Evolutionary conservation across 345 rosid genomes (phyloP).

Genomic region (Zanthoxylum bungeanum): DNA sequence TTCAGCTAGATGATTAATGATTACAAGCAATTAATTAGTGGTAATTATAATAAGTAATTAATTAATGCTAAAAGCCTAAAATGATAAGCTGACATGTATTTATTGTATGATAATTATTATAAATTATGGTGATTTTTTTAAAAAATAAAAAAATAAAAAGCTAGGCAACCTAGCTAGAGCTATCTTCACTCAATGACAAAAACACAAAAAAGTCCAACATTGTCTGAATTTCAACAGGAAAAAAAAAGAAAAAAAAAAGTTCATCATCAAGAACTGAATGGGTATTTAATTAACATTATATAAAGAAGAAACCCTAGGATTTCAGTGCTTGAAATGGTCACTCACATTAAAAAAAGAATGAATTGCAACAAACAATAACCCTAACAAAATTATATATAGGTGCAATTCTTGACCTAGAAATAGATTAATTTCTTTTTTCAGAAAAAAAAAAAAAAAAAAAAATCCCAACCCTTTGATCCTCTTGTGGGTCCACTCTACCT

Average conservation of each 20-base stretch:
- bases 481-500: constrained; percentile 6
- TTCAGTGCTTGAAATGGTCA: constrained; percentile 25
- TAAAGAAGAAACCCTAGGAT: constrained; percentile 17
- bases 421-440: constrained; percentile 10
- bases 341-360: not conserved
- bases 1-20: not conserved
- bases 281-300: not conserved
- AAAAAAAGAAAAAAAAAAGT: not conserved
- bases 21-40: not conserved
- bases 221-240: constrained; percentile 6
- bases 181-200: not conserved
- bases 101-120: not conserved
- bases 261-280: not conserved
- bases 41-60: too few species aligned
- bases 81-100: not conserved
- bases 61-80: not conserved
- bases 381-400: constrained; percentile 2
- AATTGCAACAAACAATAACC: not conserved
- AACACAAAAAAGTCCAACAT: constrained; percentile 1
- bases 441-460: constrained; percentile 14
- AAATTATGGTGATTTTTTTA: not conserved
- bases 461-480: constrained; percentile 16
- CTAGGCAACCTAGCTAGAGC: not conserved
- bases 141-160: not conserved
- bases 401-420: constrained; percentile 13